Base-by-base conservation (phyloP, 768 basidiomycete genomes). In the Trametes cingulata region DNA sequence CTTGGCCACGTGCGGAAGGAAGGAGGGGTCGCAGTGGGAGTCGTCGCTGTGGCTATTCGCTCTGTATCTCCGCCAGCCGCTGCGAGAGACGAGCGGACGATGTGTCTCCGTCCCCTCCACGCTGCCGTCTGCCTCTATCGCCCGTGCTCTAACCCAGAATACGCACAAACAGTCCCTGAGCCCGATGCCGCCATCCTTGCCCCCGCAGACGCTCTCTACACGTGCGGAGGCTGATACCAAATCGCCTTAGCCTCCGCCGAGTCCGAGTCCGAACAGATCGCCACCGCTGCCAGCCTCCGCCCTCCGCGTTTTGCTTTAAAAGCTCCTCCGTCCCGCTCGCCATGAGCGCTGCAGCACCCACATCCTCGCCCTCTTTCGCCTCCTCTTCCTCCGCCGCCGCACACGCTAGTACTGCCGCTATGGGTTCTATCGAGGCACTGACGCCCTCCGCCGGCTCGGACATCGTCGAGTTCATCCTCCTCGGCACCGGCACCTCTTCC, bases 401-500 rank as follows among this genome's bases (percentile, higher is more conserved):
- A 15, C 39, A 3, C 37, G 4, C 46, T 12, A 42, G 27, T 22
- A 49, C 27, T n/a, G 20, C 36, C 2, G 33, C 45, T 19, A 62
- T 62, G 61, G 61, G 60, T 19, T 61, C 60, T 17, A 61, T 61
- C 42, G 60, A 61, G 15, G 52, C 62, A 13, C 49, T 57, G 52
- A 12, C 33, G 1, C 56, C 63, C 29, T 50, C 52, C 40, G 24
- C 40, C 24, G 24, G 24, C 52, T 60, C 63, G 53, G 53, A 65
- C 42, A 27, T 70, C 35, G 73, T 80, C 54, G 90, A 93, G 70
- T 74, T 92, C 65, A 85, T 94, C 58, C 90, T 93, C 71, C 82
- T 93, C 29, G 92, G 92, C 52, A 94, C 91, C 37, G 92, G 91
- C 51, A 88, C 87, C 27, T 93, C 91, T 9, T 84, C 84, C 27